These are phyloP conservation scores for Onygenales sp. DNA, from an alignment of 2,329 filamentous ascomycete genomes.

Conservation along the genomic window DNA sequence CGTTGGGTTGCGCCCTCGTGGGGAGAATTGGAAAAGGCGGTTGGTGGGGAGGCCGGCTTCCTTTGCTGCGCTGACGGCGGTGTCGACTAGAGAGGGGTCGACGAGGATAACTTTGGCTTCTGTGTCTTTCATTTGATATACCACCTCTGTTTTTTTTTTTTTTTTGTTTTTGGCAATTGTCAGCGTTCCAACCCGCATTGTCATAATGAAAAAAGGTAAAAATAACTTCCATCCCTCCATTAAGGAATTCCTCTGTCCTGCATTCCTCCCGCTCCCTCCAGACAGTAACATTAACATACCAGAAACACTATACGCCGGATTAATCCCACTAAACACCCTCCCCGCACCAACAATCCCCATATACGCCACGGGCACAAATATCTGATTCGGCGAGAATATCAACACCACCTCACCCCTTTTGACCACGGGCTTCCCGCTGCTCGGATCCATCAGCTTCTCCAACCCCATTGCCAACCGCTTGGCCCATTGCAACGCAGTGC, in stretches of 20 bases:
- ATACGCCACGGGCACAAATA: conserved; percentile 47
- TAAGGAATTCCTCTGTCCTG: too few relatives aligned
- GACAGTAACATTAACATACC: neutral
- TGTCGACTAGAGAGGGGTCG: conserved; percentile 38
- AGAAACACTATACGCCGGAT: conserved; percentile 41
- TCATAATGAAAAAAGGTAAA: too few relatives aligned
- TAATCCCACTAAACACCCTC: conserved; percentile 46
- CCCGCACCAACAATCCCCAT: conserved; percentile 45
- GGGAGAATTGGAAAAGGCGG: conserved; percentile 16
- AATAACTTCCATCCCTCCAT: neutral
- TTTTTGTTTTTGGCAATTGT: too few relatives aligned
- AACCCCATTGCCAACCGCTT: conserved; percentile 44
- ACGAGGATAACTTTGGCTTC: conserved; percentile 41
- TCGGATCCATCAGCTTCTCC: conserved; percentile 21
- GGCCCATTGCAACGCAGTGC: conserved; percentile 41
- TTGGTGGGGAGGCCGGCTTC: conserved; percentile 13
- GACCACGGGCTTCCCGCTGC: conserved; percentile 22
- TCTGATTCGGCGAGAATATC: conserved; percentile 47
- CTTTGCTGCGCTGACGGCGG: conserved; percentile 27
- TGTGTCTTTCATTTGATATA: conserved; percentile 44
- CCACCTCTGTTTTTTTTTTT: conserved; percentile 31
- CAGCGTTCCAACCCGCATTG: too few relatives aligned
- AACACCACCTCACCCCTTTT: conserved; percentile 43
- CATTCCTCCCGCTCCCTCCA: too few relatives aligned
- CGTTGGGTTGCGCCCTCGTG: conserved; percentile 5